Percentiles rank a stretch among this genome's conserved stretches.
These are phyloP conservation scores for Lanmaoa rubissima DNA, from an alignment of 768 basidiomycete genomes.

Conservation along the genomic window DNA sequence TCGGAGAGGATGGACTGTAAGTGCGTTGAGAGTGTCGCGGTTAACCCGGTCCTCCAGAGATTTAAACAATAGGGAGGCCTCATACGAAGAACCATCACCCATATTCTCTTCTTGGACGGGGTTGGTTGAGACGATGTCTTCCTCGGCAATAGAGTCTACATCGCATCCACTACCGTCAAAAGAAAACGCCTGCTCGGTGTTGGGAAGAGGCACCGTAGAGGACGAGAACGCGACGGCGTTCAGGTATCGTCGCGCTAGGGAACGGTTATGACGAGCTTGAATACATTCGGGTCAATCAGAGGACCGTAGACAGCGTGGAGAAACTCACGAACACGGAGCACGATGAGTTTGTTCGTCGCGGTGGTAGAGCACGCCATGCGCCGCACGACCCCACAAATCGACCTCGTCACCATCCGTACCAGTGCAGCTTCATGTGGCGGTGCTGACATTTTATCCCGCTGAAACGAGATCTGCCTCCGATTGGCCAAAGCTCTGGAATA, in stretches of 20 bases:
- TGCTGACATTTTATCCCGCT: too few species aligned
- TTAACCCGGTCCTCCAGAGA: slow-evolving; percentile 41
- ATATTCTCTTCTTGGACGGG: background rate
- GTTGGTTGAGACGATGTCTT: background rate
- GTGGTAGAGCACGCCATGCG: background rate
- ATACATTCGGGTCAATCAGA: background rate
- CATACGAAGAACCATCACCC: background rate
- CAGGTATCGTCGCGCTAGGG: slow-evolving; percentile 2
- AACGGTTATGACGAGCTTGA: slow-evolving; percentile 1
- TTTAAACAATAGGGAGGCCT: slow-evolving; percentile 27
- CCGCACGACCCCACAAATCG: background rate
- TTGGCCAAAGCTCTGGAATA: too few species aligned
- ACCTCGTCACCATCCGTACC: background rate
- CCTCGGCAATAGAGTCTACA: background rate
- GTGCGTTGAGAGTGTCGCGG: slow-evolving; percentile 49
- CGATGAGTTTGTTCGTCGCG: background rate
- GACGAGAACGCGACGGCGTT: slow-evolving; percentile 1
- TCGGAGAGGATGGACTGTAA: slow-evolving; percentile 62
- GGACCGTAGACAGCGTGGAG: background rate
- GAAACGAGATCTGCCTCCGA: too few species aligned
- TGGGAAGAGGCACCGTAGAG: background rate
- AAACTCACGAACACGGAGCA: slow-evolving; percentile 16
- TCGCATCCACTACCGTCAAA: background rate
- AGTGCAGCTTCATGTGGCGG: too few species aligned
- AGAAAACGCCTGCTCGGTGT: background rate